A percentile compares a stretch with the other conserved stretches of the same genome.
phyloP scores from a whole-genome alignment of 345 rosid species.

The Toxicodendron radicans region DNA sequence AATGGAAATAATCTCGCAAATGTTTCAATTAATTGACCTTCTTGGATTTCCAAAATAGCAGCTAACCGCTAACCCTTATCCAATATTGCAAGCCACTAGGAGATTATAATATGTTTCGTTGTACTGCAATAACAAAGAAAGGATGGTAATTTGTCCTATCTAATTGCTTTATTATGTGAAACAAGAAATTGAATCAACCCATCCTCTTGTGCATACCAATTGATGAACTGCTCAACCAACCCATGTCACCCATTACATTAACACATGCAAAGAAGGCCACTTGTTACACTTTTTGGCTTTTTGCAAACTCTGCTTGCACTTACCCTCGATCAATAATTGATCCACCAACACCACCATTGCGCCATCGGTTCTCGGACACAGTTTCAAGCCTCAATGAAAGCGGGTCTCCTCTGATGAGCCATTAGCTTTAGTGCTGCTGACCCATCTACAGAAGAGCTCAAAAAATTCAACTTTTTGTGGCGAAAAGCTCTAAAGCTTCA shows the following conservation, averaged over 20 bases:
- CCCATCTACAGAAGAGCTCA: background rate
- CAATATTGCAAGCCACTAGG: background rate
- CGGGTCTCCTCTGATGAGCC: background rate
- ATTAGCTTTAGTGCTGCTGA: background rate
- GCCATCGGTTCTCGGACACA: background rate
- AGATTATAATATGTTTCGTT: background rate
- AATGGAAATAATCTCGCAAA: background rate
- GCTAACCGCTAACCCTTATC: background rate
- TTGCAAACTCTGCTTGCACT: background rate
- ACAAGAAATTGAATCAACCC: background rate
- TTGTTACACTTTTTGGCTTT: background rate
- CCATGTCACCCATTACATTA: background rate
- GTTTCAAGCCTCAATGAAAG: background rate
- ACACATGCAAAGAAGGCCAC: background rate
- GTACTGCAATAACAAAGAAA: background rate
- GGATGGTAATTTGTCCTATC: background rate
- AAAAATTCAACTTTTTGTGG: background rate
- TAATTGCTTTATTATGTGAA: background rate
- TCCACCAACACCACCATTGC: background rate
- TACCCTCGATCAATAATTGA: background rate
- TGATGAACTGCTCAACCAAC: background rate
- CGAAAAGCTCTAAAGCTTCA: background rate
- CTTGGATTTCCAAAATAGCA: background rate
- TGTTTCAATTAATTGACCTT: background rate
- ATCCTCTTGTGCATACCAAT: background rate